Percentiles rank a stretch among this genome's conserved stretches.
These are phyloP conservation scores for Myrica gale DNA, from an alignment of 306 rosid genomes.

Conservation along the genomic window DNA sequence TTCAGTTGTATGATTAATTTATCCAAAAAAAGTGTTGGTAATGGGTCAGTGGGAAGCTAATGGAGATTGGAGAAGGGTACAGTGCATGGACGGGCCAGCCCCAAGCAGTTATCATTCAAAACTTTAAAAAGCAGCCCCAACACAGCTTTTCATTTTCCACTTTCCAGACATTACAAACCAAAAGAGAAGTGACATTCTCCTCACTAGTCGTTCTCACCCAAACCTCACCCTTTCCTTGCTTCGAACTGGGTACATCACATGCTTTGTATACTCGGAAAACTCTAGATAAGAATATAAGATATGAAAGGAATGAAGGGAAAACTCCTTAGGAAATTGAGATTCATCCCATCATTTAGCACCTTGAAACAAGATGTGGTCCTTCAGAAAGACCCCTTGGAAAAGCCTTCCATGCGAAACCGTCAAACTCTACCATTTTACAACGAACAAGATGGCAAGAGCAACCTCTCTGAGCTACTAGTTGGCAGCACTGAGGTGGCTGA, in stretches of 20 bases:
- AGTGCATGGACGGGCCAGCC: slow-evolving; percentile 36
- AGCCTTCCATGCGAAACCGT: slow-evolving; percentile 34
- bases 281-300: slow-evolving; percentile 13
- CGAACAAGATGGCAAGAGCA: slow-evolving; percentile 41
- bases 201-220: slow-evolving; percentile 39
- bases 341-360: slow-evolving; percentile 51
- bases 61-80: slow-evolving; percentile 28
- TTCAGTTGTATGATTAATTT: slow-evolving; percentile 31
- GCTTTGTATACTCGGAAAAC: slow-evolving; percentile 32
- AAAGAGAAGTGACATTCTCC: slow-evolving; percentile 33
- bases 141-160: slow-evolving; percentile 44
- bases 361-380: slow-evolving; percentile 57
- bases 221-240: slow-evolving; percentile 26
- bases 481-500: slow-evolving; percentile 29
- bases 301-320: slow-evolving; percentile 59
- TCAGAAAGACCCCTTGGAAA: slow-evolving; percentile 48
- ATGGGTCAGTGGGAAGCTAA: slow-evolving; percentile 47
- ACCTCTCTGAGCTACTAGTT: slow-evolving; percentile 30
- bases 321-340: slow-evolving; percentile 54
- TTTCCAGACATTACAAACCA: slow-evolving; percentile 40
- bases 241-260: slow-evolving; percentile 37
- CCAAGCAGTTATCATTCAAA: slow-evolving; percentile 45
- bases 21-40: slow-evolving; percentile 63
- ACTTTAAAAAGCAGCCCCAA: slow-evolving; percentile 41
- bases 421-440: slow-evolving; percentile 34